A percentile compares a stretch with the other conserved stretches of the same genome.
These are phyloP conservation scores for Populus pruinosa DNA, from an alignment of 345 rosid genomes.

Conservation along the genomic window DNA sequence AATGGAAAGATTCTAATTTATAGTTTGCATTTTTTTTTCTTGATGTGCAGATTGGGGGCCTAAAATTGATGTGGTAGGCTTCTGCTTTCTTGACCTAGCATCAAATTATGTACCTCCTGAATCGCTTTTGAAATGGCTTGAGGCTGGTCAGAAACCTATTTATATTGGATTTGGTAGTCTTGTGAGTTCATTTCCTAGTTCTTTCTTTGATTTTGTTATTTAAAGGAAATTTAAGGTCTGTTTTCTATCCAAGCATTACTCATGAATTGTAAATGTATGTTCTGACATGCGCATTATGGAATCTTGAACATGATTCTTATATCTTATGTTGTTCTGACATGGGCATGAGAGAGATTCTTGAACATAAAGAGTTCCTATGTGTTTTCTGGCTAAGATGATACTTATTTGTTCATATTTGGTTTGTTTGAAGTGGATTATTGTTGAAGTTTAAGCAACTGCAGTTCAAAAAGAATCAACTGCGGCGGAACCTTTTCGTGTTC, in stretches of 20 bases:
- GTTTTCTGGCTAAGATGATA: neutral
- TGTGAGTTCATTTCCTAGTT: conserved; percentile 51
- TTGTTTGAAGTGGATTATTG: neutral
- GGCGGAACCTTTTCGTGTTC: neutral
- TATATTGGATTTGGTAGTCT: conserved; percentile 99
- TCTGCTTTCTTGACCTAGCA: conserved; percentile 98
- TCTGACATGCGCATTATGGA: neutral
- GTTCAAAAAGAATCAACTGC: neutral
- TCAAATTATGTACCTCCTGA: conserved; percentile 96
- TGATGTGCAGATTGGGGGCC: conserved; percentile 86
- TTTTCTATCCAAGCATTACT: neutral
- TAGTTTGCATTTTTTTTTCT: conserved; percentile 9
- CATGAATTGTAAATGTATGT: neutral
- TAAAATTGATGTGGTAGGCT: conserved; percentile 92
- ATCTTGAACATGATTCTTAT: neutral
- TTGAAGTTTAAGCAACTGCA: neutral
- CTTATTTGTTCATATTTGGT: neutral
- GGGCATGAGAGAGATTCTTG: neutral
- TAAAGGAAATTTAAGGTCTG: neutral
- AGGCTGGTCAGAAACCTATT: conserved; percentile 85
- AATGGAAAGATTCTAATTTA: conserved; percentile 14
- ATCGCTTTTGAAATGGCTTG: conserved; percentile 79
- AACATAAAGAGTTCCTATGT: neutral
- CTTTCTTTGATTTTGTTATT: neutral
- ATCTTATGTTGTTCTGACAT: neutral